phyloP scores from a whole-genome alignment of 2,329 filamentous ascomycete species.

The Colletotrichum agaves region DNA sequence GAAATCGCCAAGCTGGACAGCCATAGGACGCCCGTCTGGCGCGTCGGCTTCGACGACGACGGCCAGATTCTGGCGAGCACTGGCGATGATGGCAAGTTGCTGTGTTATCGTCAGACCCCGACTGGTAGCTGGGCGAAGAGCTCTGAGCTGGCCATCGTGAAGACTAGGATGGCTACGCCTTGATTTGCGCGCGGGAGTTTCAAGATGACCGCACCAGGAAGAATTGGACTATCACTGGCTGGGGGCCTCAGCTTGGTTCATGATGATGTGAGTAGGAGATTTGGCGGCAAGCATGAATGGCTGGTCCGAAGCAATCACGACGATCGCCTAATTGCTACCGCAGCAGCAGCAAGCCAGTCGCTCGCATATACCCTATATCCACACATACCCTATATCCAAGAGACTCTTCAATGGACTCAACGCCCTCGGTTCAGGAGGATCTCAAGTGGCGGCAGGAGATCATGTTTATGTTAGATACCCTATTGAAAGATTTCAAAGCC shows the following conservation, averaged over 20 bases:
- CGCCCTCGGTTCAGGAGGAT: too few relatives aligned
- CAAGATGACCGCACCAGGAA: too few relatives aligned
- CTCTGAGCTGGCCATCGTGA: constrained; percentile 68
- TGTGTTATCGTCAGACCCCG: constrained; percentile 70
- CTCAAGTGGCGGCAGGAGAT: not conserved
- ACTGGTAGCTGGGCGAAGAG: constrained; percentile 69
- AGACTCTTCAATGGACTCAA: too few relatives aligned
- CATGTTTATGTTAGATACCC: constrained; percentile 30
- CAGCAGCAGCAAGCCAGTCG: too few relatives aligned
- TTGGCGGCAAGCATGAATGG: too few relatives aligned
- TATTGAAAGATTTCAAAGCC: constrained; percentile 19
- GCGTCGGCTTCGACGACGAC: constrained; percentile 75
- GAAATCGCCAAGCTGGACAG: constrained; percentile 75
- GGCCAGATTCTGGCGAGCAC: constrained; percentile 80
- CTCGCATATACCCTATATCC: too few relatives aligned
- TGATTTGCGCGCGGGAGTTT: constrained; percentile 36
- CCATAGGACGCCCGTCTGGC: constrained; percentile 79
- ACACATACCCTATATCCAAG: too few relatives aligned
- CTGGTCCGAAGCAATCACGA: too few relatives aligned
- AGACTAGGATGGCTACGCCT: constrained; percentile 62
- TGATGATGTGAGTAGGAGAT: too few relatives aligned
- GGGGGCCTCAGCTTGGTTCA: too few relatives aligned
- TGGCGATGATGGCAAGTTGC: constrained; percentile 77
- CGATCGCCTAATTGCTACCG: too few relatives aligned
- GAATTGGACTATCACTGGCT: too few relatives aligned